Evolutionary conservation across 2,329 filamentous ascomycete genomes (phyloP), one percentile per base, ranked within the genome.

Genomic region (Venturia asperata): DNA sequence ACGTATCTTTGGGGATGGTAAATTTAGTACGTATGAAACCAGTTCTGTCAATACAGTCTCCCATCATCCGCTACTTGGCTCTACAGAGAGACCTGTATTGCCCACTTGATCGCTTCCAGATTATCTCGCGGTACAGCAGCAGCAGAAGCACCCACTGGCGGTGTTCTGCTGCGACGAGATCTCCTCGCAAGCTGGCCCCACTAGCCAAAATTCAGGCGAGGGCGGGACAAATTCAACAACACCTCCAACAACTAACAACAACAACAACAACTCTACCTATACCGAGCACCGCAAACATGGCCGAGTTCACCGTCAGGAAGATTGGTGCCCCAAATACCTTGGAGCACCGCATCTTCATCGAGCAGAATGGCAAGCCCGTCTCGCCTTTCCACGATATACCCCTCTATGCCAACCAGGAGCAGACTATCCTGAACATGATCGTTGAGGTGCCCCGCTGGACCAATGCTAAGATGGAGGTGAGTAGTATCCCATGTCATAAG

Each of bases 371-470:
- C 81, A 82, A 90, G 70, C 90, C 91, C 71, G 79, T 97, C 78
- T 97, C 93, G 69, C 90, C 93, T 72, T 99, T 97, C 87, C 94
- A 99, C 84, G 94, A 99, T 78, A 92, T 99, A 72, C 94, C 94
- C 68, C 90, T 99, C 72, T 99, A 92, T 77, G 93, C 93, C 87
- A 96, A 99, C 79, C 84, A 90, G 80, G 89, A 96, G 83, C 87
- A 96, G 85, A 96, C 89, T 72, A 82, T 97, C 77, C 85, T 99
- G 76, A 99, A 99, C 88, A 99, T 99, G 94, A 78, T 99, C 70
- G 94, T 99, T 74, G 94, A 99, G 88, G 97, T 99, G 74, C 94
- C 94, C 74, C 89, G 94, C 82, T 99, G 94, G 94, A 96, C 93
- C 83, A 99, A 99, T 82, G 94, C 90, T 75, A 99, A 99, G 87